Percentiles rank a stretch among this genome's conserved stretches.
phyloP scores from a whole-genome alignment of 23 red algal genomes.

The Gracilaria caudata region DNA sequence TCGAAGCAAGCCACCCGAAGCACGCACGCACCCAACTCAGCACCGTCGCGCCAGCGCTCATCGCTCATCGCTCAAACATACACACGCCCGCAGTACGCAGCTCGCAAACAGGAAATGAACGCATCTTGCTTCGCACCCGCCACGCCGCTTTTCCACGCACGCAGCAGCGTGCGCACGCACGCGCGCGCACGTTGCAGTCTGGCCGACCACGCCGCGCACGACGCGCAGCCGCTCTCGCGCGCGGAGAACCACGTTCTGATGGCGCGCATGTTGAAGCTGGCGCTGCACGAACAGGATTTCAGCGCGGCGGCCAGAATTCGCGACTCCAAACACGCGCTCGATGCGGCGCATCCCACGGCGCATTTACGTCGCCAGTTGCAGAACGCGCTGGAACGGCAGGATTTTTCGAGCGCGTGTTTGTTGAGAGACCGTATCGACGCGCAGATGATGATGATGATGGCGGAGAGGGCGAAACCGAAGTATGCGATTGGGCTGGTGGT shows the following conservation, averaged over 20 bases:
- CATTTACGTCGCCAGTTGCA: background rate
- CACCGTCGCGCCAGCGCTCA: no score
- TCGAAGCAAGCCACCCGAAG: no score
- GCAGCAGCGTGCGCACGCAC: background rate
- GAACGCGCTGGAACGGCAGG: constrained; percentile 3
- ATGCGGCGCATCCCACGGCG: constrained; percentile 9
- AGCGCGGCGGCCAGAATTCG: constrained; percentile 19
- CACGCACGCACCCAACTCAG: no score
- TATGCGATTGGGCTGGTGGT: constrained; percentile 45
- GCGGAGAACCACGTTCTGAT: constrained; percentile 24
- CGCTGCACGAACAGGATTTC: constrained; percentile 35
- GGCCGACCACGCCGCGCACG: constrained; percentile 15
- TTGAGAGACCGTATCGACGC: constrained; percentile 25
- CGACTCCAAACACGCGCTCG: constrained; percentile 9
- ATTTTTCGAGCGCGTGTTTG: constrained; percentile 19
- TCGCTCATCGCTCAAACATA: no score
- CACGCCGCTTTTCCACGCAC: background rate
- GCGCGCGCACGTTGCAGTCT: background rate
- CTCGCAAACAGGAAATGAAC: no score
- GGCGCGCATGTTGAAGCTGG: constrained; percentile 18
- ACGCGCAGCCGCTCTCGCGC: constrained; percentile 41
- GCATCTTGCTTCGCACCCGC: background rate
- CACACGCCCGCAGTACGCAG: no score
- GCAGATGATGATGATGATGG: background rate
- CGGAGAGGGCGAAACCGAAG: constrained; percentile 25